These are phyloP conservation scores for Acacia pycnantha DNA, from an alignment of 331 rosid genomes.

Conservation along the genomic window DNA sequence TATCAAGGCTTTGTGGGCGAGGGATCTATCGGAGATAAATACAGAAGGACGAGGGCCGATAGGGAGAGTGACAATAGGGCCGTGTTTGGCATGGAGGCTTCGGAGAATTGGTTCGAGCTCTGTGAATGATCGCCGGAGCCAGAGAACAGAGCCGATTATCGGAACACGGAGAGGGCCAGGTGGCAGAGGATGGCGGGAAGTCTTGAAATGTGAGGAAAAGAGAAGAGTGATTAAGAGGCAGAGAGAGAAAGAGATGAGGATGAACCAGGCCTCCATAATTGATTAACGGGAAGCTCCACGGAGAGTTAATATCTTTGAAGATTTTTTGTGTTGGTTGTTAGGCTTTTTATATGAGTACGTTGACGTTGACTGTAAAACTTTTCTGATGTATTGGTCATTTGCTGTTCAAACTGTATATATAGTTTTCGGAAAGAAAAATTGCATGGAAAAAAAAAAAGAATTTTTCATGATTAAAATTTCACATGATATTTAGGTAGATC, in stretches of 20 bases:
- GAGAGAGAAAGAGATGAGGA: background rate
- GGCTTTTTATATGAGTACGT: background rate
- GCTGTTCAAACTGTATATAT: background rate
- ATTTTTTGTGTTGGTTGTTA: background rate
- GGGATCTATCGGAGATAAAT: background rate
- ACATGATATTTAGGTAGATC: too few relatives aligned
- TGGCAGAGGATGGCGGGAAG: background rate
- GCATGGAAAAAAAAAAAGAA: too few relatives aligned
- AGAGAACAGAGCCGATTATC: background rate
- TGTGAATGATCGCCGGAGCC: background rate
- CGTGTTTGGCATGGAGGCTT: background rate
- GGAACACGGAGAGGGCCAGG: slow-evolving; percentile 5
- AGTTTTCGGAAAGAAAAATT: background rate
- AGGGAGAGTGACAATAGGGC: slow-evolving; percentile 4
- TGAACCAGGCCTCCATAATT: slow-evolving; percentile 1
- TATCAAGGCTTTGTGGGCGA: slow-evolving; percentile 1
- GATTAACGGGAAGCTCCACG: background rate
- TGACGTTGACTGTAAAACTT: background rate
- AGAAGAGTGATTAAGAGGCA: background rate
- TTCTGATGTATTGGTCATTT: background rate
- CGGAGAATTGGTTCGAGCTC: background rate
- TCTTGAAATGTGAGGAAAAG: background rate
- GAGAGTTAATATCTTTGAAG: background rate
- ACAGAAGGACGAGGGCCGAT: background rate
- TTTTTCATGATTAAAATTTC: too few relatives aligned